Base-by-base conservation (phyloP, 148 eudicot genomes). In the Nepenthes gracilis region DNA sequence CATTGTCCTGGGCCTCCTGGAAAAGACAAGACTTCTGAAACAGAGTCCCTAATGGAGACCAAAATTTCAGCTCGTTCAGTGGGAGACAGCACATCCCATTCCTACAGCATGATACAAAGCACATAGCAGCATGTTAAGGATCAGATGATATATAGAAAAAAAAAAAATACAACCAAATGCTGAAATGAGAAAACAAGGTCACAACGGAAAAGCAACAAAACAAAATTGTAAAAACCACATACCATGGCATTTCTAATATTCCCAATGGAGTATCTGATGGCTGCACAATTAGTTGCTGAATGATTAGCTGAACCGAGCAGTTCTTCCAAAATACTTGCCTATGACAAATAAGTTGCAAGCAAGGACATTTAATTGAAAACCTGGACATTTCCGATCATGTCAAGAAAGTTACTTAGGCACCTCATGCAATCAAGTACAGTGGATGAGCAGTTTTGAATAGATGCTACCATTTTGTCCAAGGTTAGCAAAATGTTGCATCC, bases 241-340 rank as follows among this genome's bases (percentile, higher is more conserved):
- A 91, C 97, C 86, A 73, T 75, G 33, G 82, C 65, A 67, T 77
- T 74, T 78, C 83, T 81, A 57, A 83, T 72, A 74, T 83, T 85
- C 57, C 78, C 78, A 64, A 87, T 78, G 55, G 78, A 74, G 70
- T 65, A 36, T 71, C 70, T 78, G 61, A 85, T 45, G 14, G 72
- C 67, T 64, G 77, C 71, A 63, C 69, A 68, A 61, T 81, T 87
- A 48, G 65, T 52, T 52, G 71, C 69, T 48, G 61, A 63, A 38
- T 75, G 67, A 54, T 68, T 68, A 65, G 71, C 60, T 57, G 72
- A 67, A n/a, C 70, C 68, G 68, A 72, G 64, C 61, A 85, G 73
- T 76, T 92, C 97, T 78, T 87, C 96, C 60, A 92, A 65, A 38
- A 79, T 69, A 77, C 80, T 80, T 62, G 79, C 94, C 97, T 92